Base-by-base conservation (phyloP, 345 rosid species). In the Trapa incisa region DNA sequence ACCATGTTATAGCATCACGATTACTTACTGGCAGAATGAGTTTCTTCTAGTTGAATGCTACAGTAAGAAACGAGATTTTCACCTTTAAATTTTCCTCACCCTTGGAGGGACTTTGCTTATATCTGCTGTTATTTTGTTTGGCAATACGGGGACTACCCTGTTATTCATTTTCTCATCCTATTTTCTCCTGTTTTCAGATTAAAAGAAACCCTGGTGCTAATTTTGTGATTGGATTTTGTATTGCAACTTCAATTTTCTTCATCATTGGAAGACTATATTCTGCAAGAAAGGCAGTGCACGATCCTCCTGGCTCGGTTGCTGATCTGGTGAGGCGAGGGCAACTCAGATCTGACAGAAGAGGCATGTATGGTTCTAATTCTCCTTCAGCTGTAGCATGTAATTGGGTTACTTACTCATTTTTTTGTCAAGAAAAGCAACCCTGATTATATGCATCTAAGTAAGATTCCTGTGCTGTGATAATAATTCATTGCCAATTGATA, bases 251-350 rank as follows among this genome's bases (percentile, higher is more conserved):
- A 60, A 68, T 87, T 61, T 45, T 88, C 70, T 56, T 85, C 52
- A 67, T 87, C 70, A 79, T 76, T 35, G 63, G 83, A 69, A 80
- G 95, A 75, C 80, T 71, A 17, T 78, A 67, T 48, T 68, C 75
- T n/a, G 70, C 66, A 6, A 81, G 86, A 75, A 82, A 78, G 79
- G 80, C 83, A 22, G 83, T 74, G 74, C 47, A 79, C 14, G 75
- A 70, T 48, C 82, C 36, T 60, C 78, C 85, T 61, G 96, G 99
- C 68, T 80, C 97, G 12, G 92, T 90, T 35, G 85, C 94, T 66
- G 99, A 93, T 81, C 97, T 93, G 71, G 99, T 93, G 68, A 88
- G 96, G 74, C 97, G 99, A 10, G 99, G 98, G 73, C 97, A 93
- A 78, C 81, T 93, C 7, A 82, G 97, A 84, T 90, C 97, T 22